Evolutionary conservation across 306 rosid species (phyloP), one percentile per base, ranked within the genome.

Genomic region (Cyamopsis tetragonoloba): DNA sequence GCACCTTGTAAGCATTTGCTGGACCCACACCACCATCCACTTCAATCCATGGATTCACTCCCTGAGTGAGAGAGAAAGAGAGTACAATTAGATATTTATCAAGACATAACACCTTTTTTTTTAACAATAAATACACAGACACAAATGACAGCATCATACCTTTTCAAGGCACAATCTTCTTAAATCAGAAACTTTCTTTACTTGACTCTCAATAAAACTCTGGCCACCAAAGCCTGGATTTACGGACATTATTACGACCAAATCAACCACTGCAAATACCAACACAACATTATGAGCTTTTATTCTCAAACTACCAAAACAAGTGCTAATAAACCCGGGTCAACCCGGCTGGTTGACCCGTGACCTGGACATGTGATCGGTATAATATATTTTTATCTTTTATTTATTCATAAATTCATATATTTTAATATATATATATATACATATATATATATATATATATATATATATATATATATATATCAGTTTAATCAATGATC

Each of bases 171-270:
- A 95, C 6, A 95, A 2, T 88, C 88, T 91, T 81, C 99, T 88
- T 77, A 95, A 77, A 18, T 95, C 99, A 34, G 99, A 82, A 75
- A 87, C 91, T 85, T 95, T 95, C 91, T 91, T 95, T 37, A 95
- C 99, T 95, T 95, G 99, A 80, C 91, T 95, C 86, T 95, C 99
- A 44, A 95, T 95, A 79, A 95, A 95, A 86, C 99, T 87, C 86
- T 95, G 99, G 77, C 97, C 96, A 47, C 99, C 99, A 79, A 95
- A 88, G 7, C 99, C 99, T 47, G 99, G 97, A 81, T 95, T 95
- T 18, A 95, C 99, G 3, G 99, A 88, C 99, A 95, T 95, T 39
- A 95, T 95, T 83, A 95, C 87, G 74, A 95, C 96, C 85, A 95
- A 62, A 82, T 95, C 99, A 70, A 95, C 96, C 86, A 65, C 99